Evolutionary conservation across 2,329 filamentous ascomycete genomes (phyloP), one percentile per base, ranked within the genome.

Genomic region (Phyllosticta citrichinensis): DNA sequence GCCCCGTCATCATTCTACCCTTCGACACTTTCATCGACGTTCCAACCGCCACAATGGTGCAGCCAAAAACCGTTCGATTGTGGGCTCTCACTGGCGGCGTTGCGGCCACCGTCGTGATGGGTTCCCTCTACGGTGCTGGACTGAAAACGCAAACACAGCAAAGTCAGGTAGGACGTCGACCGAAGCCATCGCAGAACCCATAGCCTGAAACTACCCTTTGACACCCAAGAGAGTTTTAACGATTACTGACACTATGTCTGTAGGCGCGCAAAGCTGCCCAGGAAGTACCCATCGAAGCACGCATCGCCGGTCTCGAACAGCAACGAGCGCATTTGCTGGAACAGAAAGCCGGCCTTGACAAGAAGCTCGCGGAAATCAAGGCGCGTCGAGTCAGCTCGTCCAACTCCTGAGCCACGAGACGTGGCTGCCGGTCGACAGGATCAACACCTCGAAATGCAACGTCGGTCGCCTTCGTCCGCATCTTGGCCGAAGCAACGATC

Each of bases 51-150:
- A 35, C 12, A 20, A 62, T 58, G 51, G 24, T 51, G 33, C 50
- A 72, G 61, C 55, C 35, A 47, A 56, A 62, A 19, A 65, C 64
- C 51, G 67, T 81, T 8, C 77, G 80, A 27, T 76, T 80, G 17
- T 74, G 81, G 62, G 74, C 84, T 19, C 69, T 84, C 65, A 83
- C 84, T 1, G 79, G 75, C 40, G 77, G 80, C 2, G 77, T 86
- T 19, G 77, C 81, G 10, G 77, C 80, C 17, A 78, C 84, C 55
- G 84, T 83, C 1, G 79, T 80, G 6, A 79, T 78, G 1, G 83
- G 84, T 57, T 77, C 82, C 5, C 76, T 81, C 63, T 86, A 84
- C 66, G 84, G 84, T 24, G 84, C 84, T 20, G 78, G 79, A 6
- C 64, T 86, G 63, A 85, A 85, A 69, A 79, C 76, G 3, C 71